Base-by-base conservation (phyloP, 441 rosid genomes). In the Melastoma candidum region DNA sequence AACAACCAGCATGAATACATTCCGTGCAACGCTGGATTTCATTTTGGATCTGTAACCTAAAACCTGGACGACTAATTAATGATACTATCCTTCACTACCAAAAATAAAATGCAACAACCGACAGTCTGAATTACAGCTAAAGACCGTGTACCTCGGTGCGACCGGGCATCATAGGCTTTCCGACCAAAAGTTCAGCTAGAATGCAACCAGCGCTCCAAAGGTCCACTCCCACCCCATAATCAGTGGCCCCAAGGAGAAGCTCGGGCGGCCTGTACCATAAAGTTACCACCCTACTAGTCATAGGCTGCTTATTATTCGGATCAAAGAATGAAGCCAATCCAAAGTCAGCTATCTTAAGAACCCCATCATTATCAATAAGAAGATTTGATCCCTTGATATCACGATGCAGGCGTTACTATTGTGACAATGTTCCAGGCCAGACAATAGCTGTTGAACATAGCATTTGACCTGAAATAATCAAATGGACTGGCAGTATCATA, bases 241-340 rank as follows among this genome's bases (percentile, higher is more conserved):
- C 75, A 61, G 75, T 76, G 58, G 87, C 84, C 57, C 87, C 87
- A 46, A 81, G 87, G 26, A 81, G 82, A 73, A 81, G 84, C 74
- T 81, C 87, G 0, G 84, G 87, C 8, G 87, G 84, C 54, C 22
- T 76, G 71, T 81, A 81, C 87, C 87, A 81, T 11, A 81, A 65
- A 29, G 87, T 81, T 53, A 81, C 87, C 68, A 81, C 84, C 61
- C 87, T 69, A 56, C 84, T 78, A 57, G 87, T 81, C 82, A 81
- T 74, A 1, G 84, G 82, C 56, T 76, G 73, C 53, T 68, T 71
- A 52, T 72, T 67, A 53, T 72, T 67, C 9, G 84, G 84, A 68
- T 81, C 79, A 50, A 78, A 81, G 57, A 72, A 74, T 2, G 80
- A 76, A 14, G 87, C 87, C 61, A 81, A 53, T 49, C 87, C 87